phyloP scores from a whole-genome alignment of 1,139 yeast genomes.

The Petasospora fabianii region DNA sequence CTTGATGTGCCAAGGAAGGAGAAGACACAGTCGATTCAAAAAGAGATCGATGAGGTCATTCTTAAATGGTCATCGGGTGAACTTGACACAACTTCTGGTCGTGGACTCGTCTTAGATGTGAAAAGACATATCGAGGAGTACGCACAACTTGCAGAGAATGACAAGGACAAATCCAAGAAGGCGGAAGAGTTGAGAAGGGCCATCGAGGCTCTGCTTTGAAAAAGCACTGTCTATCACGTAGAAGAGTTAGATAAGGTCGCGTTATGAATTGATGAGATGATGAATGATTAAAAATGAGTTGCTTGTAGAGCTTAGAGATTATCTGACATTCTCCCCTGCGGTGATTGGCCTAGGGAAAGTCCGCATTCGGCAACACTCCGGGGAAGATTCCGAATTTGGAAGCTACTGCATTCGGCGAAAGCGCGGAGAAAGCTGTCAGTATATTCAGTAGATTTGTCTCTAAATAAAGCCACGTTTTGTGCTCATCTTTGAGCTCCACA shows the following conservation, averaged over 20 bases:
- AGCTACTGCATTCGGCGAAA: not conserved
- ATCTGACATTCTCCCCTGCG: too few species aligned
- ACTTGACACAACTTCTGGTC: conserved; percentile 16
- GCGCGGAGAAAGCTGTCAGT: not conserved
- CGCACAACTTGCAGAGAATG: conserved; percentile 5
- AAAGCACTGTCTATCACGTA: not conserved
- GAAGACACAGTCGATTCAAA: conserved; percentile 14
- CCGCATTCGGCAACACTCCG: too few species aligned
- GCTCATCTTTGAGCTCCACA: too few species aligned
- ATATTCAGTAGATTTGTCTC: not conserved
- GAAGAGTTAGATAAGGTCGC: not conserved
- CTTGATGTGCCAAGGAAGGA: conserved; percentile 13
- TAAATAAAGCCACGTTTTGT: too few species aligned
- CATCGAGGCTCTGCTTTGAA: conserved; percentile 15
- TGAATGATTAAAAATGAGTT: too few species aligned
- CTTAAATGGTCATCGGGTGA: conserved; percentile 21
- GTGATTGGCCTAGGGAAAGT: too few species aligned
- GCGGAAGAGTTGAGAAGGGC: conserved; percentile 19
- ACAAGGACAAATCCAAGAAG: conserved; percentile 5
- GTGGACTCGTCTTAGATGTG: conserved; percentile 13
- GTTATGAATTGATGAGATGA: not conserved
- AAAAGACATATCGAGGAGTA: conserved; percentile 20
- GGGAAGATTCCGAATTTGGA: not conserved
- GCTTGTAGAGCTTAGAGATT: conserved; percentile 2
- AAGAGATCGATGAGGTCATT: conserved; percentile 23